Percentiles rank a stretch among this genome's conserved stretches.
These are phyloP conservation scores for Rhizoclosmatium globosum DNA, from an alignment of 192 early-diverging fungal species.

Conservation along the genomic window DNA sequence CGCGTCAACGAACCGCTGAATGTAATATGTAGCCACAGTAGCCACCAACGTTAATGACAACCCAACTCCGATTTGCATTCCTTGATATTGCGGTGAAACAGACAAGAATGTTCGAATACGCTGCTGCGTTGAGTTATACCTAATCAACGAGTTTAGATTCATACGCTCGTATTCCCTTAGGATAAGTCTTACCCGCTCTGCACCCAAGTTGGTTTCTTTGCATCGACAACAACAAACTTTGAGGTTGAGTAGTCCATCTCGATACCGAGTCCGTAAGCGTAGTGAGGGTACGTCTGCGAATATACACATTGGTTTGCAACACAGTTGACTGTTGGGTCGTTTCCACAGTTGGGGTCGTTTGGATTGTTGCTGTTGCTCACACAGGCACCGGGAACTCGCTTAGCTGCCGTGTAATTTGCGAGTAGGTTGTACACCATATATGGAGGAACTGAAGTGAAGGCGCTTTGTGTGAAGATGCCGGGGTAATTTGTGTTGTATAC, in stretches of 20 bases:
- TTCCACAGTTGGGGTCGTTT: constrained; percentile 6
- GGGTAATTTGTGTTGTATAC: constrained; percentile 12
- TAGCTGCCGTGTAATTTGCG: constrained; percentile 33
- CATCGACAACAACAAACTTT: constrained; percentile 54
- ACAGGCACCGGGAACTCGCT: background rate
- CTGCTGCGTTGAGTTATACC: constrained; percentile 16
- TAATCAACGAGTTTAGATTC: background rate
- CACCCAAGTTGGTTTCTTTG: constrained; percentile 52
- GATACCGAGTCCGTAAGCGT: constrained; percentile 60
- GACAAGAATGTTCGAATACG: constrained; percentile 49
- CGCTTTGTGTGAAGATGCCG: background rate
- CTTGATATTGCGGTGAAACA: constrained; percentile 42
- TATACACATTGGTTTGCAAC: constrained; percentile 42
- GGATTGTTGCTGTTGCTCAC: background rate
- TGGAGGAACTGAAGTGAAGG: constrained; percentile 25
- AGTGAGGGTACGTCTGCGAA: constrained; percentile 46
- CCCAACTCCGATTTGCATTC: constrained; percentile 49
- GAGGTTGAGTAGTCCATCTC: constrained; percentile 46
- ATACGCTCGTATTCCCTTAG: background rate
- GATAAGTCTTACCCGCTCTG: constrained; percentile 38
- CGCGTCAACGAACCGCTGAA: constrained; percentile 29
- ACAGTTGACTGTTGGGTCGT: constrained; percentile 22
- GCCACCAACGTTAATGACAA: constrained; percentile 34
- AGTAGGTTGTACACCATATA: constrained; percentile 30
- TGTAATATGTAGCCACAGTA: constrained; percentile 18